Evolutionary conservation across 2,329 filamentous ascomycete species (phyloP).

Genomic region (Coniosporium tulheliwenetii): DNA sequence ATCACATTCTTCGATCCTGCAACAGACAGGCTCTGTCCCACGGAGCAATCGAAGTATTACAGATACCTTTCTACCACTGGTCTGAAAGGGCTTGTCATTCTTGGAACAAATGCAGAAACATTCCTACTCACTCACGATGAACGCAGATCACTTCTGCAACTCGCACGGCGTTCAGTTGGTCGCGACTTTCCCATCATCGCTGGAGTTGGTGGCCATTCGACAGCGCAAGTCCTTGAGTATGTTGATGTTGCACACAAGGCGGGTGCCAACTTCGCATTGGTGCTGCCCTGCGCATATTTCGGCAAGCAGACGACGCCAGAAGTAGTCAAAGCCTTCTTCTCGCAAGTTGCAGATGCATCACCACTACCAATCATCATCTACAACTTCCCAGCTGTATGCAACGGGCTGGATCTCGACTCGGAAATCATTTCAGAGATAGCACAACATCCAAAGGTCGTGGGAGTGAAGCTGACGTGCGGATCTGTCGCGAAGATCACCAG

Average conservation of each 20-base stretch:
- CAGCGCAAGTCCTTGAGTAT: slow-evolving; percentile 45
- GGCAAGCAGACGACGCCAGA: slow-evolving; percentile 42
- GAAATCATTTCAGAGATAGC: slow-evolving; percentile 42
- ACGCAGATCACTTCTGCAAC: slow-evolving; percentile 37
- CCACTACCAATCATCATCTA: slow-evolving; percentile 47
- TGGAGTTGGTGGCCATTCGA: slow-evolving; percentile 49
- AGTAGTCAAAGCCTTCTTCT: slow-evolving; percentile 45
- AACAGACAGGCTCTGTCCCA: slow-evolving; percentile 32
- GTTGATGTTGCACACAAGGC: slow-evolving; percentile 42
- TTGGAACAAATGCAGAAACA: slow-evolving; percentile 41
- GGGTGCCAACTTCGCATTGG: slow-evolving; percentile 45
- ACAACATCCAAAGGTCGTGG: slow-evolving; percentile 39
- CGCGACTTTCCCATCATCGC: slow-evolving; percentile 43
- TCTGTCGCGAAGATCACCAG: slow-evolving; percentile 45
- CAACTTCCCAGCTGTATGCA: slow-evolving; percentile 55
- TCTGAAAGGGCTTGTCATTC: slow-evolving; percentile 35
- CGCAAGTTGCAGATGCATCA: slow-evolving; percentile 36
- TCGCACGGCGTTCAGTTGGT: slow-evolving; percentile 38
- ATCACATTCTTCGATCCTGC: slow-evolving; percentile 38
- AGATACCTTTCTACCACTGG: slow-evolving; percentile 34
- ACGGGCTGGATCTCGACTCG: slow-evolving; percentile 53
- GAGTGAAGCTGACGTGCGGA: slow-evolving; percentile 50
- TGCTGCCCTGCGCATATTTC: slow-evolving; percentile 50
- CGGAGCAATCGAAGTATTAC: slow-evolving; percentile 35
- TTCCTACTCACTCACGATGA: slow-evolving; percentile 45